These are phyloP conservation scores for Salix caprea DNA, from an alignment of 345 rosid species.

Conservation along the genomic window DNA sequence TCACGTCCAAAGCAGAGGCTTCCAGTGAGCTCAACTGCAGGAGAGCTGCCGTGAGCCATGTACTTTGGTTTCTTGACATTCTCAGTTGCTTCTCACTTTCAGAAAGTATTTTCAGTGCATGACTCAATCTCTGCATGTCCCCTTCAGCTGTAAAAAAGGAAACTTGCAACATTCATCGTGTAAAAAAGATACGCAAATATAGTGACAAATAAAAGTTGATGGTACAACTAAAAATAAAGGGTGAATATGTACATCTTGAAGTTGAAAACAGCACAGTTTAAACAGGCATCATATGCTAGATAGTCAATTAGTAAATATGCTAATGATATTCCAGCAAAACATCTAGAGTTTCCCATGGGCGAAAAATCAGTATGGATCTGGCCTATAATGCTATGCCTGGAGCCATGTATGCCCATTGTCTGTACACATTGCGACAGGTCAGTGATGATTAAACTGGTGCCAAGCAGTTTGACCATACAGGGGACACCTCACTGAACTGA, in stretches of 20 bases:
- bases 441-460: background rate
- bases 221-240: background rate
- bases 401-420: background rate
- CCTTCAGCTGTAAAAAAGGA: slow-evolving; percentile 54
- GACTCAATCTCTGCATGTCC: slow-evolving; percentile 63
- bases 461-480: background rate
- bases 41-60: slow-evolving; percentile 95
- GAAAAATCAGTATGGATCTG: background rate
- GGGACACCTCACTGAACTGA: background rate
- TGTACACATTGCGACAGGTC: background rate
- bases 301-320: background rate
- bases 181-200: background rate
- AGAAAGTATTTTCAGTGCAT: slow-evolving; percentile 80
- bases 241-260: background rate
- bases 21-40: slow-evolving; percentile 72
- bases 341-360: background rate
- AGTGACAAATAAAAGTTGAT: background rate
- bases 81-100: slow-evolving; percentile 92
- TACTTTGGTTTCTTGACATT: slow-evolving; percentile 83
- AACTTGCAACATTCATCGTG: slow-evolving; percentile 10
- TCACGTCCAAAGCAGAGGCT: slow-evolving; percentile 39
- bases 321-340: too few species aligned
- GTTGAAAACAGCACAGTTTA: background rate
- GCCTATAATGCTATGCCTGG: background rate
- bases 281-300: background rate